Base-by-base conservation (phyloP, 192 early-diverging fungal species). In the Coemansia sp. region DNA sequence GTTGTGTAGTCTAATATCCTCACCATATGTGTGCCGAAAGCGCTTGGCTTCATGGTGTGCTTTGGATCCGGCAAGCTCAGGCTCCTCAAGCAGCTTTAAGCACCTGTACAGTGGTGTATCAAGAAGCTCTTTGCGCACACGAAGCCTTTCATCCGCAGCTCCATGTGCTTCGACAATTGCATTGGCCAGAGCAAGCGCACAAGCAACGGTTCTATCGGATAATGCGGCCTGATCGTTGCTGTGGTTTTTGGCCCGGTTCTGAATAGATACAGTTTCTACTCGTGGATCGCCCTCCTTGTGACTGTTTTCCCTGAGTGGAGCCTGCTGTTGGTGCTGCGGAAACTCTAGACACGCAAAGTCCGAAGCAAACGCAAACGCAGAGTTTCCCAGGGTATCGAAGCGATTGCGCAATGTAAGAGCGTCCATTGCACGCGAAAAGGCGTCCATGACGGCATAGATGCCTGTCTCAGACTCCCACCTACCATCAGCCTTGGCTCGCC, bases 381-480 rank as follows among this genome's bases (percentile, higher is more conserved):
- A 61, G n/a, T 80, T 74, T 16, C 72, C 71, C 57, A 80, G 45
- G 0, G 72, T 21, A 62, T 80, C 77, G 30, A 80, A 80, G 21
- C 72, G 77, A 58, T 68, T 74, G 13, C 77, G 68, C 40, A 74
- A 53, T 2, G 62, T 34, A 20, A 80, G 53, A 0, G 77, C 77
- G 0, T 55, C 37, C 39, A 68, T 64, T 10, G 72, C 66, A 20
- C 77, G 65, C 10, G 72, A 57, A 29, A 80, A 68, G 1, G 70
- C 76, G 52, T 72, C 63, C 33, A 72, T 31, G 6, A 79, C 71
- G 3, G 70, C 52, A 18, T 72, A 63, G 4, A 73, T 59, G 0
- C 76, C 76, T 2, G 59, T 64, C 2, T 79, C 67, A 1, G 75
- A 61, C 48, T 72, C 59, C 75, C 70, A 72, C 23, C 70, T 23